A percentile compares a stretch with the other conserved stretches of the same genome.
These are phyloP conservation scores for Penicillium herquei DNA, from an alignment of 495 filamentous ascomycete species.

Conservation along the genomic window DNA sequence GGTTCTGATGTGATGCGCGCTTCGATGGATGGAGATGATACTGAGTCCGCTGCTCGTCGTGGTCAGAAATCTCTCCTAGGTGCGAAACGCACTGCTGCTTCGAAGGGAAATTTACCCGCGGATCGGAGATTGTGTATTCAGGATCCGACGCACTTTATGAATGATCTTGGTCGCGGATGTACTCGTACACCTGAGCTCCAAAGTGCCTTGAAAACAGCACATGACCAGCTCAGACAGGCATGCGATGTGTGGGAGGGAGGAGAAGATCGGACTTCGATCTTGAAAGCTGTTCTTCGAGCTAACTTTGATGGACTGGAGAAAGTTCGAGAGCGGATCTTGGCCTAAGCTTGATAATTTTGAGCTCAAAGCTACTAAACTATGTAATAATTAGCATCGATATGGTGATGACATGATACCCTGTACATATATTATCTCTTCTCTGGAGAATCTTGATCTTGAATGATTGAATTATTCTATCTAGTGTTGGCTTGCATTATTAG, in stretches of 20 bases:
- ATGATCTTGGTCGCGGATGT: slow-evolving; percentile 52
- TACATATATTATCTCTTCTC: slow-evolving; percentile 12
- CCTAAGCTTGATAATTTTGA: background rate
- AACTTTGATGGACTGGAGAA: slow-evolving; percentile 36
- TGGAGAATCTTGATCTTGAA: background rate
- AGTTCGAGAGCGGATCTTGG: slow-evolving; percentile 12
- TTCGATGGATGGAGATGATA: background rate
- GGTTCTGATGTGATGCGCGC: slow-evolving; percentile 14
- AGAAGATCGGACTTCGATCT: slow-evolving; percentile 16
- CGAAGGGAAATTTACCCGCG: slow-evolving; percentile 23
- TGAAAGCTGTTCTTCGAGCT: slow-evolving; percentile 27
- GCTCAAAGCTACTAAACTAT: background rate
- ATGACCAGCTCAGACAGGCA: slow-evolving; percentile 18
- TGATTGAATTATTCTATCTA: background rate
- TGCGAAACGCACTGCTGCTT: slow-evolving; percentile 32
- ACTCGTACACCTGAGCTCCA: slow-evolving; percentile 34
- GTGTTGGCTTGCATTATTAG: background rate
- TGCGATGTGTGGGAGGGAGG: slow-evolving; percentile 23
- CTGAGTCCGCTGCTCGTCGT: slow-evolving; percentile 26
- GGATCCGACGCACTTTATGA: slow-evolving; percentile 56
- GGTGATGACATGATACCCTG: slow-evolving; percentile 8
- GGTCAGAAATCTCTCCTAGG: slow-evolving; percentile 42
- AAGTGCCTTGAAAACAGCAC: slow-evolving; percentile 21
- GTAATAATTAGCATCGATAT: background rate
- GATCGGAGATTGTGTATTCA: slow-evolving; percentile 51